Percentiles rank a stretch among this genome's conserved stretches.
phyloP scores from a whole-genome alignment of 345 rosid species.

The Laguncularia racemosa region DNA sequence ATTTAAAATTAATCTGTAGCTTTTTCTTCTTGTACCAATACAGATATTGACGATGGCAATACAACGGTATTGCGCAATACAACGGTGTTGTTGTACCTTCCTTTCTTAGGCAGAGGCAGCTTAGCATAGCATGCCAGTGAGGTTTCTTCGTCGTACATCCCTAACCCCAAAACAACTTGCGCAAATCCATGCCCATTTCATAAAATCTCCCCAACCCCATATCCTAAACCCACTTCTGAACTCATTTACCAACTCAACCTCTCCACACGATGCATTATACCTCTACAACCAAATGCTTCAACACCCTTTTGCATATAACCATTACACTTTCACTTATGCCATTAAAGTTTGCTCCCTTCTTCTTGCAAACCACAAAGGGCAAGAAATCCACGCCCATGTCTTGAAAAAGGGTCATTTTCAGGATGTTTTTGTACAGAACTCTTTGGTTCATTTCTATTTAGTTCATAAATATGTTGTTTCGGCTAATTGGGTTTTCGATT shows the following conservation, averaged over 20 bases:
- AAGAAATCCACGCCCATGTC: conserved; percentile 12
- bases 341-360: conserved; percentile 11
- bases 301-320: conserved; percentile 8
- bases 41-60: no score
- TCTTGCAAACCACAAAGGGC: conserved; percentile 14
- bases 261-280: conserved; percentile 15
- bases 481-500: conserved; percentile 12
- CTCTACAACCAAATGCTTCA: conserved; percentile 17
- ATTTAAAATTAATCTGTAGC: no score
- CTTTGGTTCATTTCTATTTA: conserved; percentile 21
- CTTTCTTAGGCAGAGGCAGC: no score
- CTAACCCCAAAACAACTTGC: conserved; percentile 5
- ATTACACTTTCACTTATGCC: conserved; percentile 21
- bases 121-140: conserved; percentile 2
- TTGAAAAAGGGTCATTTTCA: conserved; percentile 14
- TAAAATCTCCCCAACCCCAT: conserved; percentile 15
- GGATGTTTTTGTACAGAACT: conserved; percentile 19
- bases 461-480: conserved; percentile 3
- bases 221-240: conserved; percentile 14
- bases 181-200: conserved; percentile 19
- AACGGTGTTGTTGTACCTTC: no score
- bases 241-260: conserved; percentile 11
- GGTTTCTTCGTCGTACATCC: not conserved
- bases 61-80: no score
- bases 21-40: no score